Percentiles rank a stretch among this genome's conserved stretches.
Conservation (phyloP, 2,329 filamentous ascomycete genomes). For the Chrysosporium queenslandicum region DNA sequence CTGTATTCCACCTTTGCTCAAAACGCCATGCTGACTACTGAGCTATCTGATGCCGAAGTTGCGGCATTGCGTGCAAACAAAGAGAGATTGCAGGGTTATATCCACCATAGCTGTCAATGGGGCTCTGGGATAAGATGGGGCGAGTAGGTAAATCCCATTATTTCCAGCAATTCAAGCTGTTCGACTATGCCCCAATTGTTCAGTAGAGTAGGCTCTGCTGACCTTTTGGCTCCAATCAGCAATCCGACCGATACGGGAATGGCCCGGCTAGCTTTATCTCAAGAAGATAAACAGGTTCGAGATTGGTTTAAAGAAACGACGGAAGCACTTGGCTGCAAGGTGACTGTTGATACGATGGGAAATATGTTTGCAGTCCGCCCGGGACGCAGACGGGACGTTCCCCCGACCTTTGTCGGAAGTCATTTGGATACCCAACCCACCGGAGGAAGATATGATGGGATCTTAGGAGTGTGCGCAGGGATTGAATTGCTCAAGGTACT, state of each 20-base stretch:
- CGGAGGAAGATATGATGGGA: conserved; percentile 44
- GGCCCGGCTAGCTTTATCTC: conserved; percentile 61
- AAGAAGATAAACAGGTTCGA: conserved; percentile 60
- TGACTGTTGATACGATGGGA: conserved; percentile 64
- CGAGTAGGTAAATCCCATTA: conserved; percentile 41
- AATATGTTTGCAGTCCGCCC: conserved; percentile 68
- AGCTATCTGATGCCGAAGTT: conserved; percentile 44
- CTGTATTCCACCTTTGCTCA: background rate
- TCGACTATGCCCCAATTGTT: background rate
- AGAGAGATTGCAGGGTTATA: conserved; percentile 50
- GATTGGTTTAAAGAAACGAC: conserved; percentile 65
- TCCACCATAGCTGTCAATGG: conserved; percentile 59
- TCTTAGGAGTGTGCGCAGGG: conserved; percentile 62
- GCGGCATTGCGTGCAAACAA: conserved; percentile 48
- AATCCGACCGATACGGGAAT: conserved; percentile 59
- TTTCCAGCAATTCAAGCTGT: background rate
- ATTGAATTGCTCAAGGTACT: conserved; percentile 62
- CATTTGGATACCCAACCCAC: conserved; percentile 44
- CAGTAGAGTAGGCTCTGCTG: background rate
- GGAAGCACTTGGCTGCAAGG: conserved; percentile 53
- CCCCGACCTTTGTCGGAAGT: conserved; percentile 43
- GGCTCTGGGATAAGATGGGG: conserved; percentile 58
- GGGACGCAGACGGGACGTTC: conserved; percentile 47
- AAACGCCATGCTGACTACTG: conserved; percentile 30
- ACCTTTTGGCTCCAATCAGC: conserved; percentile 17